Evolutionary conservation across 73 alveolate genomes (phyloP), one percentile per base, ranked within the genome.

Genomic region (Stentor coeruleus): DNA sequence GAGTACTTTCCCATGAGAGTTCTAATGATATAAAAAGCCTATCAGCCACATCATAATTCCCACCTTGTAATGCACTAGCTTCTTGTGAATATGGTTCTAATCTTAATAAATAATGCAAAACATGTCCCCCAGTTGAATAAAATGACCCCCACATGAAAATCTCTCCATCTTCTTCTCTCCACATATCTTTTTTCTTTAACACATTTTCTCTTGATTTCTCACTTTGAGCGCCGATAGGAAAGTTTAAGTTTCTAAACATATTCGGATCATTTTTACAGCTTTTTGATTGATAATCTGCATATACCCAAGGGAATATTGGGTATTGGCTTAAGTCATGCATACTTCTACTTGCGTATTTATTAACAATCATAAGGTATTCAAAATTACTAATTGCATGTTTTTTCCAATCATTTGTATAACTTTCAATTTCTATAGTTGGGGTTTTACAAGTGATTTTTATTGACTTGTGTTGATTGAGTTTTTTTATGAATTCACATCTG

Each of bases 271-370:
- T 86, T 76, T 88, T 60, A 79, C 93, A 96, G 3, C 55, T 89
- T 3, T 55, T 74, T 3, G 93, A 83, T 4, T 81, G 83, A 82
- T 94, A 97, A 84, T 94, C 96, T 79, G 91, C 84, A 49, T 92
- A 35, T 39, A 97, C 88, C 99, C 99, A 97, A 0, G 99, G 99
- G 84, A 95, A 97, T n/a, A 97, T 97, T 28, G 99, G 99, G 81
- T 97, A 97, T 81, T 97, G 95, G 35, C 97, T 94, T 39, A 97
- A 72, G 82, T 97, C 98, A 87, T 95, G 87, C 89, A 89, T 91
- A 59, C 97, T 82, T 55, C 99, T 86, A 37, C 97, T 91, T 20
- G 99, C 91, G 60, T 82, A 89, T n/a, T 93, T 86, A 88, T 97
- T 97, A 31, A 97, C 84, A 58, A 91, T 86, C 95, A 95, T 91